A percentile compares a stretch with the other conserved stretches of the same genome.
Conservation (phyloP, 768 basidiomycete species). For the Solioccasus polychromus region DNA sequence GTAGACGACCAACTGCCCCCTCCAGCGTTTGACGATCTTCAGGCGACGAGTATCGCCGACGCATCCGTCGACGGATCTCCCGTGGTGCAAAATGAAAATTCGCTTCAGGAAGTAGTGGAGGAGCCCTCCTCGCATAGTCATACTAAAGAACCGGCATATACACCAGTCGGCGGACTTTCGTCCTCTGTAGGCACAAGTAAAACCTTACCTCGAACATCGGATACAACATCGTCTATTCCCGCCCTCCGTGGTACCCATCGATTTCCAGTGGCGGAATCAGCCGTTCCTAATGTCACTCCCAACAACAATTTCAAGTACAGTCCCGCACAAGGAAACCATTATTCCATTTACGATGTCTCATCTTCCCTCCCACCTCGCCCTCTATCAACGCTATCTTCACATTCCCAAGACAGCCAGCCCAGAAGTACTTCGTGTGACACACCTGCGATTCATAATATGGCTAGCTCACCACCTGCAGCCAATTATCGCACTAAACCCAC, state of each 20-base stretch:
- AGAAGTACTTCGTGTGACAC: background rate
- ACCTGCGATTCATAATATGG: background rate
- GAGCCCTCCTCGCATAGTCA: background rate
- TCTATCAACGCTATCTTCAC: background rate
- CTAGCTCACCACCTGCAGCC: slow-evolving; percentile 1
- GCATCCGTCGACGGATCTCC: background rate
- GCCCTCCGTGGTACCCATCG: background rate
- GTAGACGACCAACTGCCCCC: slow-evolving; percentile 24
- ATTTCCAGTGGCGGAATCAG: background rate
- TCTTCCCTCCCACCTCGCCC: background rate
- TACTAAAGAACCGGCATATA: background rate
- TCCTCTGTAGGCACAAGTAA: background rate
- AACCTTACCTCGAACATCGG: background rate
- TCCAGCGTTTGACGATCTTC: slow-evolving; percentile 22
- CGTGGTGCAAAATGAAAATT: background rate
- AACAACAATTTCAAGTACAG: background rate
- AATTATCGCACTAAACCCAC: slow-evolving; percentile 9
- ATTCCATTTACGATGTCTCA: background rate
- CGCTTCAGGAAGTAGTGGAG: background rate
- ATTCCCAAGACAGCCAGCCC: background rate
- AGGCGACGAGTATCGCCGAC: background rate
- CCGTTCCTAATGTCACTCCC: background rate
- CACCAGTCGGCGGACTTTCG: background rate
- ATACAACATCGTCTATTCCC: background rate
- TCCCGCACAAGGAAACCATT: background rate